These are phyloP conservation scores for Aspergillus sp. DNA, from an alignment of 2,329 filamentous ascomycete genomes.

Conservation along the genomic window DNA sequence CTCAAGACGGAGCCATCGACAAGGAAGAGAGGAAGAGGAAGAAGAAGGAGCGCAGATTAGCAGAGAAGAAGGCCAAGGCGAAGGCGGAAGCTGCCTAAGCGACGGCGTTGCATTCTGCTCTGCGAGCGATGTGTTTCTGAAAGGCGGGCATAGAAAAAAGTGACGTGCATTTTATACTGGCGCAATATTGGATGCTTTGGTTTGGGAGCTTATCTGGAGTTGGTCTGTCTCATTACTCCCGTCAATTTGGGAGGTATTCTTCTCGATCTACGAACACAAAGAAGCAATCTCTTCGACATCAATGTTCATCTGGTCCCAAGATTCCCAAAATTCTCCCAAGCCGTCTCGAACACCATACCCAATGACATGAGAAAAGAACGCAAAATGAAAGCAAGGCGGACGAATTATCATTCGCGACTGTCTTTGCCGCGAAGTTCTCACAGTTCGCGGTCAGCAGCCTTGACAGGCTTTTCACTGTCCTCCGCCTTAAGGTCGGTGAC, in stretches of 20 bases:
- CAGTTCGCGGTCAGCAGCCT: constrained; percentile 73
- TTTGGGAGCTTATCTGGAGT: constrained; percentile 16
- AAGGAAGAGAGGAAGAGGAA: constrained; percentile 54
- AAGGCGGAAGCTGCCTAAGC: constrained; percentile 22
- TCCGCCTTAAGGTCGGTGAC: constrained; percentile 47
- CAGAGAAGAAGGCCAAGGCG: constrained; percentile 41
- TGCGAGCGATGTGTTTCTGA: neutral
- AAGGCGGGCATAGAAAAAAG: constrained; percentile 1
- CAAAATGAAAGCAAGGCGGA: constrained; percentile 4
- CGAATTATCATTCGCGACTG: neutral
- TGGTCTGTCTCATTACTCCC: neutral
- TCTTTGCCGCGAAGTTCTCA: constrained; percentile 37
- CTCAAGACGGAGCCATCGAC: constrained; percentile 39
- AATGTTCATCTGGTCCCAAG: neutral
- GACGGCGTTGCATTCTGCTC: neutral
- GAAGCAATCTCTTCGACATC: neutral
- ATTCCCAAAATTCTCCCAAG: neutral
- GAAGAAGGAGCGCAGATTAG: constrained; percentile 54
- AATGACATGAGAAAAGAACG: constrained; percentile 1
- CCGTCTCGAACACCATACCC: constrained; percentile 11
- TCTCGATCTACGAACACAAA: constrained; percentile 8
- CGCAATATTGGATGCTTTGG: constrained; percentile 5
- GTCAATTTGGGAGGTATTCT: neutral
- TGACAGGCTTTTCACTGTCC: constrained; percentile 60
- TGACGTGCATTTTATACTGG: constrained; percentile 12